Conservation (phyloP, 129 eudicot species). For the Chrysanthemum lavandulifolium region DNA sequence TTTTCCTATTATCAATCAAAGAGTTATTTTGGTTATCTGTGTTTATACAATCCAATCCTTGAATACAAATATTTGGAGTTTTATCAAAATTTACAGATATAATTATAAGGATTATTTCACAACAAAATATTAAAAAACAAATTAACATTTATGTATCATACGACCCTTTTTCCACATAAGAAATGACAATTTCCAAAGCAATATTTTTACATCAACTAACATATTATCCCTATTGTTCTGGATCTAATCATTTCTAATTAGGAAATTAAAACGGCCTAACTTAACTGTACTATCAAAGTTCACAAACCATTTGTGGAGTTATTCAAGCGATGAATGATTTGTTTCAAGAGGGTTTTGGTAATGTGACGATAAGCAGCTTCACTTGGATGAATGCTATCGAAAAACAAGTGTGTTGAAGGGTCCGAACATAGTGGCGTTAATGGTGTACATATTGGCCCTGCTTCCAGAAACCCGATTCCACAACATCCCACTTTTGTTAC, state of each 20-base stretch:
- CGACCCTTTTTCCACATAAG: conserved; percentile 6
- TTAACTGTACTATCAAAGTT: background rate
- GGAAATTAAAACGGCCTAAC: conserved; percentile 5
- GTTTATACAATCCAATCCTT: no score
- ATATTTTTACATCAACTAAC: background rate
- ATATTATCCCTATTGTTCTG: conserved; percentile 18
- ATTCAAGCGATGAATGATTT: conserved; percentile 16
- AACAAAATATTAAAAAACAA: background rate
- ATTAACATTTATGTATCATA: background rate
- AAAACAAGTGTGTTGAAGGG: conserved; percentile 40
- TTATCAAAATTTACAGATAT: background rate
- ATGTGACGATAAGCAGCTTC: conserved; percentile 49
- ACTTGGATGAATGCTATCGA: conserved; percentile 65
- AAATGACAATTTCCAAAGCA: conserved; percentile 28
- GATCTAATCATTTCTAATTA: conserved; percentile 30
- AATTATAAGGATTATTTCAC: background rate
- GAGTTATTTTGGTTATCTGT: no score
- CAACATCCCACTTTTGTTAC: conserved; percentile 54
- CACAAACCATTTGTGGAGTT: background rate
- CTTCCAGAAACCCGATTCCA: conserved; percentile 50
- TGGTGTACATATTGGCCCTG: conserved; percentile 46
- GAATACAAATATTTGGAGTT: no score
- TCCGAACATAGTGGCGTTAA: conserved; percentile 47
- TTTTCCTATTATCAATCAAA: no score
- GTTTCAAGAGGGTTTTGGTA: conserved; percentile 30